These are phyloP conservation scores for Boletus barrowsii DNA, from an alignment of 768 basidiomycete genomes.

Conservation along the genomic window DNA sequence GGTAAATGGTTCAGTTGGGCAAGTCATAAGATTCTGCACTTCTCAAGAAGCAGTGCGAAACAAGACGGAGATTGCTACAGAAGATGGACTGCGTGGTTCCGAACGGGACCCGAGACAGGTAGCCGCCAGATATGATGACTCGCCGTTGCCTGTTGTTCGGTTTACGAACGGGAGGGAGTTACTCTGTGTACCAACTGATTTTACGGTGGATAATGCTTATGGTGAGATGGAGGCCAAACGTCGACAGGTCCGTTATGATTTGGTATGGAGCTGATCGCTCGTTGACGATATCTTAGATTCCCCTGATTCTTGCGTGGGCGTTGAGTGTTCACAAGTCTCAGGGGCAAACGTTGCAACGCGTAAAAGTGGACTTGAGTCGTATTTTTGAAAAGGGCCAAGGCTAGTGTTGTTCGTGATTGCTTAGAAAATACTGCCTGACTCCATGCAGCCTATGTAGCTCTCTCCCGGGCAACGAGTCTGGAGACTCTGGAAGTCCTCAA, in stretches of 20 bases:
- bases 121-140: slow-evolving; percentile 20
- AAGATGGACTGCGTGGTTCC: slow-evolving; percentile 32
- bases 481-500: slow-evolving; percentile 60
- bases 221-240: slow-evolving; percentile 60
- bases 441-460: slow-evolving; percentile 59
- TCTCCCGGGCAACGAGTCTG: slow-evolving; percentile 72
- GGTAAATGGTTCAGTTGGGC: slow-evolving; percentile 70
- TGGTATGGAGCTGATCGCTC: background rate
- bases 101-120: slow-evolving; percentile 20
- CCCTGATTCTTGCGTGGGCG: slow-evolving; percentile 79
- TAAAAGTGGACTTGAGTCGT: slow-evolving; percentile 71
- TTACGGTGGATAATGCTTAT: slow-evolving; percentile 59
- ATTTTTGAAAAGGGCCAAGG: slow-evolving; percentile 85
- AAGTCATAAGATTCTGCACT: slow-evolving; percentile 46
- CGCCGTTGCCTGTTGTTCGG: slow-evolving; percentile 58
- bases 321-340: slow-evolving; percentile 88
- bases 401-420: slow-evolving; percentile 19
- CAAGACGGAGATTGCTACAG: slow-evolving; percentile 37
- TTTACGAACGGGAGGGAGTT: slow-evolving; percentile 49
- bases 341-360: slow-evolving; percentile 82
- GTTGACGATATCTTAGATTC: slow-evolving; percentile 39
- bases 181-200: slow-evolving; percentile 54
- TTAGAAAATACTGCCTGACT: background rate
- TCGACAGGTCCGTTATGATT: slow-evolving; percentile 43
- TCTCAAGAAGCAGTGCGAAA: slow-evolving; percentile 40